A percentile compares a stretch with the other conserved stretches of the same genome.
Conservation (phyloP, 2,329 filamentous ascomycete species). For the Phyllosticta capitalensis region DNA sequence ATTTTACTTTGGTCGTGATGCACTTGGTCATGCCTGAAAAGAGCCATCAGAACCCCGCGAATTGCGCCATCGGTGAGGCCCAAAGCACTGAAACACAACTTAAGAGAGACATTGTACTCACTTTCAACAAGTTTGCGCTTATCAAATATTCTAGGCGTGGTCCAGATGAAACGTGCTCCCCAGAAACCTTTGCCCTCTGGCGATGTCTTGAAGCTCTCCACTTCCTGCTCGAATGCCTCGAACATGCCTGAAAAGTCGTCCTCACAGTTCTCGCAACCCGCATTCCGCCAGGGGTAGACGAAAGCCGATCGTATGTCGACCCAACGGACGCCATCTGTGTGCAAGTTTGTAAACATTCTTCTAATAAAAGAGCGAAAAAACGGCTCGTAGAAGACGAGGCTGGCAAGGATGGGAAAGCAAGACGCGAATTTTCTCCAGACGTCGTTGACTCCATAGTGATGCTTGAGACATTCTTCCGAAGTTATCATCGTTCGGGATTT, state of each 20-base stretch:
- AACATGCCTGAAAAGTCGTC: slow-evolving; percentile 61
- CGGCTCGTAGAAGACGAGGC: slow-evolving; percentile 80
- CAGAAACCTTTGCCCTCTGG: slow-evolving; percentile 68
- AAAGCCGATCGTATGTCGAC: slow-evolving; percentile 75
- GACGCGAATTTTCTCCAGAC: slow-evolving; percentile 75
- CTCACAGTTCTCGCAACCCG: slow-evolving; percentile 57
- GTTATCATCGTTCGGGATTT: slow-evolving; percentile 63
- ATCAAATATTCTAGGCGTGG: slow-evolving; percentile 54
- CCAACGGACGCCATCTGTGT: slow-evolving; percentile 77
- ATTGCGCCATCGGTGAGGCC: not conserved
- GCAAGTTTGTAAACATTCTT: slow-evolving; percentile 58
- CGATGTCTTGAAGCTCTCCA: slow-evolving; percentile 62
- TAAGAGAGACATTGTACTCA: slow-evolving; percentile 16
- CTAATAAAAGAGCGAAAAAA: slow-evolving; percentile 71
- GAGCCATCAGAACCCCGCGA: not conserved
- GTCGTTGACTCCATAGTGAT: slow-evolving; percentile 73
- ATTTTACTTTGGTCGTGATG: slow-evolving; percentile 69
- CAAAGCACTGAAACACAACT: not conserved
- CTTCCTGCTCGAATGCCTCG: slow-evolving; percentile 64
- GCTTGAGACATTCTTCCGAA: slow-evolving; percentile 60
- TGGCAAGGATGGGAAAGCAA: slow-evolving; percentile 64
- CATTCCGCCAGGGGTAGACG: slow-evolving; percentile 56
- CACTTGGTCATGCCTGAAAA: slow-evolving; percentile 66
- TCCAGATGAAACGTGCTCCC: slow-evolving; percentile 81
- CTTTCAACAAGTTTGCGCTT: slow-evolving; percentile 60